Percentiles rank a stretch among this genome's conserved stretches.
phyloP scores from a whole-genome alignment of 1,284 basidiomycete genomes.

The Pseudozyma sp. region DNA sequence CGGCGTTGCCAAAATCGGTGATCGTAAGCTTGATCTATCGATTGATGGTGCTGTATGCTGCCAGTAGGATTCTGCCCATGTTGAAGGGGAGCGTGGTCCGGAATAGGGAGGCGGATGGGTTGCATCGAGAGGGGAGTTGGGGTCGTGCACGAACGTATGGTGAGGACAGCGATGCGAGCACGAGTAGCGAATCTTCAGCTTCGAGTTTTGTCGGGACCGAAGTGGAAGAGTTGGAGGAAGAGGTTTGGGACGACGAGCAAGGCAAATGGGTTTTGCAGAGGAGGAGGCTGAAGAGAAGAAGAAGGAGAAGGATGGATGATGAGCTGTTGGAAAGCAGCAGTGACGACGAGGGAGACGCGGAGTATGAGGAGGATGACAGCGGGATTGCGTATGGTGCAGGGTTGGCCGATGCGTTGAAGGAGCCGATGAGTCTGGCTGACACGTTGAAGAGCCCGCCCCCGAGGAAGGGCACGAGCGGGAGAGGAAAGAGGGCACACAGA shows the following conservation, averaged over 20 bases:
- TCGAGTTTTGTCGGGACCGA: constrained; percentile 20
- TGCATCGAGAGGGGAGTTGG: constrained; percentile 22
- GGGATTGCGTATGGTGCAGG: constrained; percentile 36
- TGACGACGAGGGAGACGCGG: constrained; percentile 2
- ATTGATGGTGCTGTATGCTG: constrained; percentile 64
- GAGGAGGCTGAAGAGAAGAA: constrained; percentile 22
- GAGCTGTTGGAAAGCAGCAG: constrained; percentile 16
- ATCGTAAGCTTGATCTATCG: constrained; percentile 65
- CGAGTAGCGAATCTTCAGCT: constrained; percentile 3
- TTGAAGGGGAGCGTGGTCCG: constrained; percentile 41
- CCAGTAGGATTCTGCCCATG: constrained; percentile 63
- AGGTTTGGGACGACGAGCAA: constrained; percentile 40
- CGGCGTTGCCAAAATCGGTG: constrained; percentile 62
- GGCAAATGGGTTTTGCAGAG: constrained; percentile 38
- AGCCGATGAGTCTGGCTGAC: constrained; percentile 30
- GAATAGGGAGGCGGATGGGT: background rate
- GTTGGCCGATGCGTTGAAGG: constrained; percentile 29
- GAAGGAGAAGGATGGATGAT: constrained; percentile 23
- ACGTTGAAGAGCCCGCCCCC: constrained; percentile 28
- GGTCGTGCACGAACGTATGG: constrained; percentile 9
- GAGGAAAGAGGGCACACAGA: background rate
- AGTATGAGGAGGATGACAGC: constrained; percentile 36
- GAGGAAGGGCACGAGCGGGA: background rate
- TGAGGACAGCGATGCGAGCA: constrained; percentile 16
- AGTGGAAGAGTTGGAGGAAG: constrained; percentile 32